Percentiles rank a stretch among this genome's conserved stretches.
phyloP scores from a whole-genome alignment of 108 stramenopile genomes.

The Cylindrotheca closterium region DNA sequence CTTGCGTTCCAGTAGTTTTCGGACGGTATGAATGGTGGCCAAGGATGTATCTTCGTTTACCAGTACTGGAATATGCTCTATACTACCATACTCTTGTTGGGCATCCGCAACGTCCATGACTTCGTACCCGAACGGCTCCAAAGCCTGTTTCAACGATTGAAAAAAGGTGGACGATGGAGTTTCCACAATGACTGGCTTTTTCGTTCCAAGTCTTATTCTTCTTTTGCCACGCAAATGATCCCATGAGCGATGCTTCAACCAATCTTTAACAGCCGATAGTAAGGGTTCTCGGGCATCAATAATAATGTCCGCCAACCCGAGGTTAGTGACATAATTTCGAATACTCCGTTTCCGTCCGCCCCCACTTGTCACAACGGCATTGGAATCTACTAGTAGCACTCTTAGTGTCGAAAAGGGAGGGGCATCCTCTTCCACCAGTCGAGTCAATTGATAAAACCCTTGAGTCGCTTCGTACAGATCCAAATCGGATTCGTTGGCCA shows the following conservation, averaged over 20 bases:
- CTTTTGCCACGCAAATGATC: neutral
- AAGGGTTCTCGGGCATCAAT: neutral
- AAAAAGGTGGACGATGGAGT: neutral
- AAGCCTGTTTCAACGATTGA: neutral
- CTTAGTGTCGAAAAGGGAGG: neutral
- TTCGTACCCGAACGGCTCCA: neutral
- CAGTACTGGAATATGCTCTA: neutral
- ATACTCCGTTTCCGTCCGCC: neutral
- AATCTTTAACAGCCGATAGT: neutral
- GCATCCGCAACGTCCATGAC: constrained; percentile 1
- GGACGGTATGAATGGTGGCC: neutral
- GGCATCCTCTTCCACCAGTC: neutral
- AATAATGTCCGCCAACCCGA: neutral
- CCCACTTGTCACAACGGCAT: neutral
- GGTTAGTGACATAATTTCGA: neutral
- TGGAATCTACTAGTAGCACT: neutral
- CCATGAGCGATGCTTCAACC: neutral
- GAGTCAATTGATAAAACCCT: neutral
- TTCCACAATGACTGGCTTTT: neutral
- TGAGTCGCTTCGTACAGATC: neutral
- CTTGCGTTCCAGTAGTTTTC: neutral
- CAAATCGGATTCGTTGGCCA: neutral
- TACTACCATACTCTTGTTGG: neutral
- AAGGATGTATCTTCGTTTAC: neutral
- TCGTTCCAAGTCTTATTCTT: too few relatives aligned